Evolutionary conservation across 495 filamentous ascomycete species (phyloP).

Genomic region (Pseudoneurospora amorphoporcata): DNA sequence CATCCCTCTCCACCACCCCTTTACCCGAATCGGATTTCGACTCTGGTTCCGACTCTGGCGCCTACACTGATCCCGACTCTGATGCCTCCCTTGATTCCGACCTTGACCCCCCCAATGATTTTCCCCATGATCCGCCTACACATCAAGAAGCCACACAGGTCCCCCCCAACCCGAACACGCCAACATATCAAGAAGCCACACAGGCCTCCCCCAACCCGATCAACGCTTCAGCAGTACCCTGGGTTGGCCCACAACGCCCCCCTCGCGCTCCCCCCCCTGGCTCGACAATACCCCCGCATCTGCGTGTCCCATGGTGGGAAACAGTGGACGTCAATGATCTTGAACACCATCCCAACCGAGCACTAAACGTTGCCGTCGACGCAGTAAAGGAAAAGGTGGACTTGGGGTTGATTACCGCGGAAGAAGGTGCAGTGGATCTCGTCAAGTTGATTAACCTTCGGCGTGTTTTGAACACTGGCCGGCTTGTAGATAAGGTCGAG

Average conservation of each 20-base stretch:
- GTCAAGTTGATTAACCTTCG: neutral
- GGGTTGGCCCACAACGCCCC: neutral
- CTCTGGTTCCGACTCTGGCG: neutral
- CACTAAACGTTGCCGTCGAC: neutral
- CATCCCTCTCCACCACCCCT: neutral
- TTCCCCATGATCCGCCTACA: neutral
- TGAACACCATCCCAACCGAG: neutral
- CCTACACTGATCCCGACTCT: neutral
- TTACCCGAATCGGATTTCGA: neutral
- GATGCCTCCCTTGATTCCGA: neutral
- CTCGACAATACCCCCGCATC: neutral
- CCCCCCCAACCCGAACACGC: neutral
- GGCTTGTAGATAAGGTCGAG: neutral
- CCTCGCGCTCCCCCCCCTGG: neutral
- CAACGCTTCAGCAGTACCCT: neutral
- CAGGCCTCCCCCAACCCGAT: no score
- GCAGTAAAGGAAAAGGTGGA: neutral
- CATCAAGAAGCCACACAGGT: neutral
- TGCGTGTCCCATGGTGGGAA: neutral
- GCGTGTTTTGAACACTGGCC: neutral
- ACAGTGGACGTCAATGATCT: neutral
- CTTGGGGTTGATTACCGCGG: neutral
- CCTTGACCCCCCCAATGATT: neutral
- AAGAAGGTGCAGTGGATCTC: neutral
- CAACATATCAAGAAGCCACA: no score